A percentile compares a stretch with the other conserved stretches of the same genome.
These are phyloP conservation scores for Chenopodium album DNA, from an alignment of 148 eudicot genomes.

Conservation along the genomic window DNA sequence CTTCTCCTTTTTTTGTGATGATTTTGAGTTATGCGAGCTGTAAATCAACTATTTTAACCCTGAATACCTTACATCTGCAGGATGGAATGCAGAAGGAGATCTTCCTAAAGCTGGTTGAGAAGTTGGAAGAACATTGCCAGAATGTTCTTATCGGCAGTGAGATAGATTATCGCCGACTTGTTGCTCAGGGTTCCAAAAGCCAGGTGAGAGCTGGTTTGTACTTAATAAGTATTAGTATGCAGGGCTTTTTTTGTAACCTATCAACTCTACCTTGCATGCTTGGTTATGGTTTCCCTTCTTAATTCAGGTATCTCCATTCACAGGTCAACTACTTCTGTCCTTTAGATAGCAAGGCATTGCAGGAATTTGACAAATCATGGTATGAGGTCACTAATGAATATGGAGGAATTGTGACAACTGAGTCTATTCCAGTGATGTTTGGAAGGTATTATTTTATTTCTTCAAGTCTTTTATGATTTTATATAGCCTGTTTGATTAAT, in stretches of 20 bases:
- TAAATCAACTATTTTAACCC: background rate
- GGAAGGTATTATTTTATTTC: constrained; percentile 63
- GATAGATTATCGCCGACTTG: constrained; percentile 84
- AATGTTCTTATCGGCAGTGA: constrained; percentile 80
- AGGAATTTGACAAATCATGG: constrained; percentile 71
- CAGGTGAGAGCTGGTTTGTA: constrained; percentile 45
- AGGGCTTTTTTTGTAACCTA: background rate
- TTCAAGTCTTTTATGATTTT: background rate
- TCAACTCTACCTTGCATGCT: constrained; percentile 3
- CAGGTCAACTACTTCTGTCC: constrained; percentile 87
- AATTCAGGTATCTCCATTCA: constrained; percentile 24
- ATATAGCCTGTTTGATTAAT: background rate
- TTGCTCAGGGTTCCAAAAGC: constrained; percentile 65
- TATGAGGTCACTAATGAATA: constrained; percentile 37
- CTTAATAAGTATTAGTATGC: background rate
- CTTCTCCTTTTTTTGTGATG: background rate
- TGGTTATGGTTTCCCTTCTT: constrained; percentile 12
- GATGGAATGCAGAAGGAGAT: constrained; percentile 97
- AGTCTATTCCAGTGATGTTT: constrained; percentile 83
- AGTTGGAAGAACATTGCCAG: constrained; percentile 73
- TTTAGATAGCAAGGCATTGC: constrained; percentile 42
- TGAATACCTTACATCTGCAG: constrained; percentile 39
- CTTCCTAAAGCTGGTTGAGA: constrained; percentile 58
- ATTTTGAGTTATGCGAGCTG: background rate
- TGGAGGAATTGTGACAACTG: constrained; percentile 54